A percentile compares a stretch with the other conserved stretches of the same genome.
phyloP scores from a whole-genome alignment of 129 eudicot species.

The Sambucus nigra region DNA sequence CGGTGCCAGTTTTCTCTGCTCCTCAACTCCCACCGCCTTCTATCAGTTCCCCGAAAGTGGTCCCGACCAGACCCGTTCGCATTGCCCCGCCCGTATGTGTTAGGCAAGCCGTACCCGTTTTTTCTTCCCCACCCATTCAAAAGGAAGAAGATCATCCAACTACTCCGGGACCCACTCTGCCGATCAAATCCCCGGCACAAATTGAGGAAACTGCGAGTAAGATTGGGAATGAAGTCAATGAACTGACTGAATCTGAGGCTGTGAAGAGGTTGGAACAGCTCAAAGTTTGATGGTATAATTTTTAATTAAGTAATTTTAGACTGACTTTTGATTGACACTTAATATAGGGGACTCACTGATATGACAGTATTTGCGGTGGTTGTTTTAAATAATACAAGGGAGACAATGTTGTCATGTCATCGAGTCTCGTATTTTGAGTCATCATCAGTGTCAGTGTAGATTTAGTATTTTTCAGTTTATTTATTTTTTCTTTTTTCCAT shows the following conservation, averaged over 20 bases:
- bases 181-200: background rate
- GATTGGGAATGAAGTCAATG: background rate
- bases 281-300: slow-evolving; percentile 24
- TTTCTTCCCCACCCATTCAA: slow-evolving; percentile 34
- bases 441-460: too few species aligned
- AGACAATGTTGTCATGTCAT: too few species aligned
- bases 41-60: background rate
- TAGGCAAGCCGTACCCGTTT: slow-evolving; percentile 56
- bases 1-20: slow-evolving; percentile 75
- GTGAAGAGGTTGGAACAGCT: slow-evolving; percentile 48
- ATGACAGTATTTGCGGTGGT: background rate
- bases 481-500: slow-evolving; percentile 5
- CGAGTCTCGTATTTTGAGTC: too few species aligned
- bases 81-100: slow-evolving; percentile 52
- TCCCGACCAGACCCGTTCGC: slow-evolving; percentile 10
- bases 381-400: too few species aligned
- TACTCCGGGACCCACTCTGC: background rate
- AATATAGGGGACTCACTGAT: background rate
- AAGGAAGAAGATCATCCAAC: slow-evolving; percentile 15
- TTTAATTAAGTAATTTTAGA: too few species aligned
- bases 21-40: slow-evolving; percentile 43
- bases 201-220: background rate
- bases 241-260: slow-evolving; percentile 27
- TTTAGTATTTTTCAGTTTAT: background rate
- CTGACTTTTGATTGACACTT: background rate